Evolutionary conservation across 805 yeast species (phyloP), one percentile per base, ranked within the genome.

Genomic region (Wickerhamiella slavikovae): DNA sequence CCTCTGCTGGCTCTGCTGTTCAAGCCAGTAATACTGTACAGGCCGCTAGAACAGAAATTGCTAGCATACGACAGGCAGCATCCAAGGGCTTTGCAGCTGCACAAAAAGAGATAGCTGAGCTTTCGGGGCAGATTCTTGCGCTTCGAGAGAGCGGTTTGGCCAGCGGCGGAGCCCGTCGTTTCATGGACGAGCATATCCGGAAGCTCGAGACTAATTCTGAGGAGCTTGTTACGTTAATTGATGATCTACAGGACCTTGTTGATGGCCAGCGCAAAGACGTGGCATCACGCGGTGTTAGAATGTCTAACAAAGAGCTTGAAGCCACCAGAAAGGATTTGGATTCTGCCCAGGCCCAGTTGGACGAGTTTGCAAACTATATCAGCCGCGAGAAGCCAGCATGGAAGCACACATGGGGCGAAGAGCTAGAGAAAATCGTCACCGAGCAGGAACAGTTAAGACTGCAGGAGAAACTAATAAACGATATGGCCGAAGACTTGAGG

Each of bases 361-460:
- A 49, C 1, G 50, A 50, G 2, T 64, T 82, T 62, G 59, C 63
- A n/a, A 53, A 52, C 4, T 80, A 67, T 43, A 71, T 89, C 23
- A 43, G 51, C 1, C 56, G 58, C 4, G 96, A 82, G 45, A 76
- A 76, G 38, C 72, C 82, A 5, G 69, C 68, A 19, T 82, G 96
- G 93, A 77, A 78, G 45, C 67, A 67, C 39, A 72, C 79, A 6
- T 85, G 98, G 95, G 94, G 83, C 46, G 57, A 72, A 4, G 94
- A 82, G 45, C 62, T 89, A 32, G 89, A 80, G 36, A 72, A 73
- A 22, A 85, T 89, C 10, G 75, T 93, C 38, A 93, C 80, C 43
- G 95, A 83, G 44, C 96, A 89, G 49, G 91, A 85, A 39, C 80
- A 80, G 48, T 69, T 83, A 53, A 77, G 77, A 32, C 62, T 80